Evolutionary conservation across 805 yeast species (phyloP), one percentile per base, ranked within the genome.

Genomic region (Candida taoyuanica): DNA sequence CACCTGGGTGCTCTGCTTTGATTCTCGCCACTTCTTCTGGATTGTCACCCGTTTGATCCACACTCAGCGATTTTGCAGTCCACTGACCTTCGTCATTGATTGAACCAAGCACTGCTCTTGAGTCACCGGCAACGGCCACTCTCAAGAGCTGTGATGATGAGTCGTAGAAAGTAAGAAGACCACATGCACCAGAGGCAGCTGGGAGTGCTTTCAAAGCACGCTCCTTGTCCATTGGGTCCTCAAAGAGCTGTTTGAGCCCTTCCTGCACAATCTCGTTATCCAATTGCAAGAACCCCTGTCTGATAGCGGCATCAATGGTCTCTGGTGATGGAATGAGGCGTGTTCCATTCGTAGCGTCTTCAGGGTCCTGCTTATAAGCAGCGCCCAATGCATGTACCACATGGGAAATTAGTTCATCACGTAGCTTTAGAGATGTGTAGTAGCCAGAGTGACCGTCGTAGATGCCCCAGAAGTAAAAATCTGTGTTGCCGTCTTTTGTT

Each of bases 381-480:
- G 76, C 72, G 31, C 85, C 83, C 38, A 91, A 67, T 52, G 88
- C 95, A 21, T 71, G 68, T 8, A 88, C 75, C n/a, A 93, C 93
- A 49, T 73, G 75, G 39, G 77, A 76, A 20, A 93, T 78, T 47
- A 93, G 68, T 47, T 78, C 78, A 47, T 87, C 93, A 44, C 95
- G 72, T 44, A 93, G 71, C 58, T 81, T 85, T n/a, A 85, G 74
- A 40, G 91, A 78, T 2, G 98, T 93, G 47, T 85, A 85, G 79
- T 95, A 88, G 17, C 98, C 98, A 3, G 95, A 88, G 62, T 93
- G 98, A 11, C 98, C 98, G 61, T 93, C 98, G 58, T 82, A 91
- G 0, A 93, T 77, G 5, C 98, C 96, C 76, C 95, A 93, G 56
- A 93, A 87, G 74, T 85, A 83, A 84, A 96, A 82, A 59, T 91